Evolutionary conservation across 2,329 filamentous ascomycete species (phyloP).

Genomic region (Fusarium siculi): DNA sequence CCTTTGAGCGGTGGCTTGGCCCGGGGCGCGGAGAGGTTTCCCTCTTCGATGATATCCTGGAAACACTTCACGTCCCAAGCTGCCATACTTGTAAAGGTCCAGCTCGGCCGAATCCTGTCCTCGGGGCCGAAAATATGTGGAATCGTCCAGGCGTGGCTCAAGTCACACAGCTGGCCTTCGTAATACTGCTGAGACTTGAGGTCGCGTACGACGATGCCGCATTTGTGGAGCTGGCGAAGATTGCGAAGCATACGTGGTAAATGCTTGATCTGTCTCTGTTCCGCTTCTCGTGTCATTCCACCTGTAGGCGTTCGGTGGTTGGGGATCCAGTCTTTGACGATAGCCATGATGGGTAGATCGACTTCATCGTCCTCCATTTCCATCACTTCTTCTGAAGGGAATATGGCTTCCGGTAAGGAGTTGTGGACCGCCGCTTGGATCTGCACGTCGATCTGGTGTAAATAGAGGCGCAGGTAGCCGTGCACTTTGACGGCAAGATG

Average conservation of each 20-base stretch:
- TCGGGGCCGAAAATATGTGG: constrained; percentile 3
- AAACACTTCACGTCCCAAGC: constrained; percentile 22
- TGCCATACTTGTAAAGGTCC: constrained; percentile 20
- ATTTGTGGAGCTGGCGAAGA: constrained; percentile 1
- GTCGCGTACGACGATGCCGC: constrained; percentile 18
- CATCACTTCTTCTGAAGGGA: too few relatives aligned
- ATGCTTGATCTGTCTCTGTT: background rate
- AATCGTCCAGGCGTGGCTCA: constrained; percentile 20
- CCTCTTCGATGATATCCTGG: background rate
- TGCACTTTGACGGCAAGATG: constrained; percentile 4
- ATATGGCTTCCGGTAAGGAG: too few relatives aligned
- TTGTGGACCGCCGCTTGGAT: too few relatives aligned
- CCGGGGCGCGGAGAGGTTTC: too few relatives aligned
- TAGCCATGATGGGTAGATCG: constrained; percentile 1
- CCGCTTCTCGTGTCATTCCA: too few relatives aligned
- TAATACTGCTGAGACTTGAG: constrained; percentile 7
- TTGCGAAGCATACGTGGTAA: constrained; percentile 12
- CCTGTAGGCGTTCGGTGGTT: background rate
- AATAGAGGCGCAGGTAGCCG: constrained; percentile 3
- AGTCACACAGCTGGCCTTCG: background rate
- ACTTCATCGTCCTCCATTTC: too few relatives aligned
- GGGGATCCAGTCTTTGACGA: constrained; percentile 22
- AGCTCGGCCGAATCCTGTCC: background rate
- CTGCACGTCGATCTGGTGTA: too few relatives aligned
- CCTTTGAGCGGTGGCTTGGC: too few relatives aligned